Evolutionary conservation across 2,329 filamentous ascomycete genomes (phyloP).

Genomic region (Sphaerulina musiva): DNA sequence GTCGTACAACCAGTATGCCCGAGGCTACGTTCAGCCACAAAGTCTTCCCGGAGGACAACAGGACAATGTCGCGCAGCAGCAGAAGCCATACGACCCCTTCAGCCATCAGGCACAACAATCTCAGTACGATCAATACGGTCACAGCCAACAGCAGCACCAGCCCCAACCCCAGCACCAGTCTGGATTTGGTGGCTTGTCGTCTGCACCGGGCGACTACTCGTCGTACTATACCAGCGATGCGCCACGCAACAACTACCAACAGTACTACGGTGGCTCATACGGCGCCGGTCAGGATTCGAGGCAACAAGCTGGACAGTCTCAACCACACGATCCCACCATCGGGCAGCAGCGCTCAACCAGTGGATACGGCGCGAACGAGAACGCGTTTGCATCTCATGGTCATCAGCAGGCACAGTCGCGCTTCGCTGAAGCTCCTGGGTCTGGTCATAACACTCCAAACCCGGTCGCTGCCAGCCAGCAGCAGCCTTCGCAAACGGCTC

Average conservation of each 20-base stretch:
- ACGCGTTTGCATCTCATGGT: conserved; percentile 34
- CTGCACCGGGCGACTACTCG: conserved; percentile 70
- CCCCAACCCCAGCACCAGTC: conserved; percentile 53
- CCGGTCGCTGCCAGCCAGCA: conserved; percentile 57
- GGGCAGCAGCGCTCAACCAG: conserved; percentile 70
- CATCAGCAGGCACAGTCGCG: conserved; percentile 54
- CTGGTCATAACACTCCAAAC: conserved; percentile 85
- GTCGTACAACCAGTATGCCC: conserved; percentile 59
- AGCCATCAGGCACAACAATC: conserved; percentile 59
- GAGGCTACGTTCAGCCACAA: conserved; percentile 52
- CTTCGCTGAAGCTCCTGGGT: conserved; percentile 71
- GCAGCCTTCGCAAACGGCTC: conserved; percentile 40
- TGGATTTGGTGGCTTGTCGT: conserved; percentile 62
- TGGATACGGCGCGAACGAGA: conserved; percentile 62
- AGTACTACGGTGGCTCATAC: conserved; percentile 55
- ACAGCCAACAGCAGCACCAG: conserved; percentile 45
- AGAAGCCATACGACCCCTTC: conserved; percentile 86
- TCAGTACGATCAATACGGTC: conserved; percentile 44
- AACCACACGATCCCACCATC: conserved; percentile 63
- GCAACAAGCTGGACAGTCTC: conserved; percentile 26
- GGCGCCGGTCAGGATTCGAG: conserved; percentile 40
- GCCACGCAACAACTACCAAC: conserved; percentile 65
- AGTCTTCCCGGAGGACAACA: conserved; percentile 42
- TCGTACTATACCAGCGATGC: conserved; percentile 72
- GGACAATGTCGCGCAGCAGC: conserved; percentile 57